phyloP scores from a whole-genome alignment of 768 basidiomycete species.

The Russula sp. region DNA sequence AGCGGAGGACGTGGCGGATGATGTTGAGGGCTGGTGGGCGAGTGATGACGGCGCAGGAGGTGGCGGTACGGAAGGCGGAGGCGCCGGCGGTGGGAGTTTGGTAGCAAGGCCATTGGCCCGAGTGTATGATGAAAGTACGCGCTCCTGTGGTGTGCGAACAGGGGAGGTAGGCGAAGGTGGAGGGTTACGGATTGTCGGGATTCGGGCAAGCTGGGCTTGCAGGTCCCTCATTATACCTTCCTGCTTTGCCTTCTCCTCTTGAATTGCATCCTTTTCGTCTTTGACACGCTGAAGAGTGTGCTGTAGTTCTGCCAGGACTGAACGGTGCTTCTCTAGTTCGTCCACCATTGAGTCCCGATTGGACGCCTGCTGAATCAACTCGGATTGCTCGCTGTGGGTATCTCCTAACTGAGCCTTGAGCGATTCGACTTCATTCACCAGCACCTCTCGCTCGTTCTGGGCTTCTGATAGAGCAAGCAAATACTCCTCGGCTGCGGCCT shows the following conservation, averaged over 20 bases:
- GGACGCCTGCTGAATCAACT: conserved; percentile 67
- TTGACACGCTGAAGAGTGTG: conserved; percentile 73
- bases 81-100: conserved; percentile 84
- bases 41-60: conserved; percentile 69
- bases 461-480: conserved; percentile 40
- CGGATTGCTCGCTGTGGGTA: conserved; percentile 56
- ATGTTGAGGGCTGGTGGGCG: conserved; percentile 54
- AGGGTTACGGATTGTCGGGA: conserved; percentile 40
- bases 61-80: conserved; percentile 84
- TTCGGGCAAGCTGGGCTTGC: conserved; percentile 67
- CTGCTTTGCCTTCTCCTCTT: conserved; percentile 65
- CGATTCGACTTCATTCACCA: conserved; percentile 43
- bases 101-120: conserved; percentile 61
- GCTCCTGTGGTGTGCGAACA: conserved; percentile 50
- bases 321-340: conserved; percentile 77
- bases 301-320: conserved; percentile 71
- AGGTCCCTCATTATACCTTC: conserved; percentile 73
- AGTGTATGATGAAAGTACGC: conserved; percentile 45
- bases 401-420: conserved; percentile 59
- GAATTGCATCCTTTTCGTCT: conserved; percentile 77
- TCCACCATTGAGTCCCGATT: conserved; percentile 69
- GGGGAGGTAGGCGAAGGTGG: conserved; percentile 48
- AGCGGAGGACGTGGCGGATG: conserved; percentile 49
- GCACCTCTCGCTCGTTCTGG: conserved; percentile 44
- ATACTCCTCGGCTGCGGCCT: conserved; percentile 47